A percentile compares a stretch with the other conserved stretches of the same genome.
Conservation (phyloP, 1,284 basidiomycete genomes). For the Ceratobasidium sp. region DNA sequence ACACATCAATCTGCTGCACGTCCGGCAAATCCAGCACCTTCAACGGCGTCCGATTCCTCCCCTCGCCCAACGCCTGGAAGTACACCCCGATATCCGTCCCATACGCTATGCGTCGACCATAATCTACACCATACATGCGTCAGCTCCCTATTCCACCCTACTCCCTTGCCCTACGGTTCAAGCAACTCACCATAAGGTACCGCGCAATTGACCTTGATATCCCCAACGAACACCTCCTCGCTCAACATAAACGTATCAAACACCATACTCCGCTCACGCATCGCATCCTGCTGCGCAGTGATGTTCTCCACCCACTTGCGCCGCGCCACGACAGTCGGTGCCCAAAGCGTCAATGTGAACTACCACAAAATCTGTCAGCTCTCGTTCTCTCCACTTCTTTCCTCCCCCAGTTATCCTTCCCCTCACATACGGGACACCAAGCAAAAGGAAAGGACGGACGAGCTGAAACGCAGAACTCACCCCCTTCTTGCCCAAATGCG, state of each 20-base stretch:
- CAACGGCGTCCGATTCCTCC: constrained; percentile 81
- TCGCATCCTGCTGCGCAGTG: constrained; percentile 86
- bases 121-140: constrained; percentile 64
- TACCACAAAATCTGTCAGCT: neutral
- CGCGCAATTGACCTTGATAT: constrained; percentile 92
- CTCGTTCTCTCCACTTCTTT: neutral
- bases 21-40: constrained; percentile 92
- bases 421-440: no score
- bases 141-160: no score
- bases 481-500: constrained; percentile 92
- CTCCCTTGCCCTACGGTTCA: no score
- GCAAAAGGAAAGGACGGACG: neutral
- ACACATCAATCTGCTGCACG: constrained; percentile 94
- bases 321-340: constrained; percentile 86
- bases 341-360: constrained; percentile 95
- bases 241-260: constrained; percentile 91
- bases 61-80: constrained; percentile 85
- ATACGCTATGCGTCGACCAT: constrained; percentile 91
- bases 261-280: constrained; percentile 87
- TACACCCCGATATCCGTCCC: constrained; percentile 98
- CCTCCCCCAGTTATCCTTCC: no score
- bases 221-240: constrained; percentile 88
- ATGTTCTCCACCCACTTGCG: constrained; percentile 97
- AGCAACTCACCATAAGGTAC: constrained; percentile 88
- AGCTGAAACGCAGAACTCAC: neutral